Percentiles rank a stretch among this genome's conserved stretches.
These are phyloP conservation scores for Sporodiniella umbellata DNA, from an alignment of 371 early-diverging fungal genomes.

Conservation along the genomic window DNA sequence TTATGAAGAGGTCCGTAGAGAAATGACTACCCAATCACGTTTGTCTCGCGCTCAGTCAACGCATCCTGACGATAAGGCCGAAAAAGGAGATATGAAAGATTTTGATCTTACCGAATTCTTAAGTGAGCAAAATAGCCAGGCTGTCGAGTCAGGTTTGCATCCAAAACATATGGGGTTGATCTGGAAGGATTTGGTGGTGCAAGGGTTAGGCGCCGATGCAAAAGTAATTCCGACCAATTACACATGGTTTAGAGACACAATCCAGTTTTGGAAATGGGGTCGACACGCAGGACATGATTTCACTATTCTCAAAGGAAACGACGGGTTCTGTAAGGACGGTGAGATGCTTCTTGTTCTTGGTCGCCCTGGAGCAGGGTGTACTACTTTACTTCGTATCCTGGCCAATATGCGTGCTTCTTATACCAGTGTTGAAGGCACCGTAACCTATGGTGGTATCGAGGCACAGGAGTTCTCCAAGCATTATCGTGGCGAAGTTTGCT, in stretches of 20 bases:
- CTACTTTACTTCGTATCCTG: slow-evolving; percentile 51
- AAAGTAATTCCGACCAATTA: slow-evolving; percentile 18
- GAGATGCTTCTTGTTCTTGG: slow-evolving; percentile 63
- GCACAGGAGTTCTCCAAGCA: slow-evolving; percentile 36
- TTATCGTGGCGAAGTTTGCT: slow-evolving; percentile 50
- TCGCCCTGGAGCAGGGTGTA: slow-evolving; percentile 56
- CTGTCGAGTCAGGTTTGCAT: slow-evolving; percentile 35
- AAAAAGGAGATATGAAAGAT: slow-evolving; percentile 21
- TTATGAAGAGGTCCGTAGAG: slow-evolving; percentile 46
- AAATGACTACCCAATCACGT: slow-evolving; percentile 42
- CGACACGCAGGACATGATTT: slow-evolving; percentile 21
- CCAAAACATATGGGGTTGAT: slow-evolving; percentile 46
- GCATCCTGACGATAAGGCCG: slow-evolving; percentile 3
- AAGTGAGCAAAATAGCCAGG: slow-evolving; percentile 12
- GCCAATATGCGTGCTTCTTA: slow-evolving; percentile 51
- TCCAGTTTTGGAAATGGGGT: slow-evolving; percentile 33
- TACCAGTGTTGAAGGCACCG: slow-evolving; percentile 38
- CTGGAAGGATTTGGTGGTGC: slow-evolving; percentile 40
- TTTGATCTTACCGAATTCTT: slow-evolving; percentile 29
- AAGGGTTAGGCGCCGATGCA: slow-evolving; percentile 36
- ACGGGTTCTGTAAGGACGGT: slow-evolving; percentile 51
- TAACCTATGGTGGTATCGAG: slow-evolving; percentile 48
- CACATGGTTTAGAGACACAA: slow-evolving; percentile 1
- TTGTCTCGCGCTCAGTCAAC: slow-evolving; percentile 20
- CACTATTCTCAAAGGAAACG: slow-evolving; percentile 36